Base-by-base conservation (phyloP, 176 grass and related monocot species). In the Oryza rufipogon region DNA sequence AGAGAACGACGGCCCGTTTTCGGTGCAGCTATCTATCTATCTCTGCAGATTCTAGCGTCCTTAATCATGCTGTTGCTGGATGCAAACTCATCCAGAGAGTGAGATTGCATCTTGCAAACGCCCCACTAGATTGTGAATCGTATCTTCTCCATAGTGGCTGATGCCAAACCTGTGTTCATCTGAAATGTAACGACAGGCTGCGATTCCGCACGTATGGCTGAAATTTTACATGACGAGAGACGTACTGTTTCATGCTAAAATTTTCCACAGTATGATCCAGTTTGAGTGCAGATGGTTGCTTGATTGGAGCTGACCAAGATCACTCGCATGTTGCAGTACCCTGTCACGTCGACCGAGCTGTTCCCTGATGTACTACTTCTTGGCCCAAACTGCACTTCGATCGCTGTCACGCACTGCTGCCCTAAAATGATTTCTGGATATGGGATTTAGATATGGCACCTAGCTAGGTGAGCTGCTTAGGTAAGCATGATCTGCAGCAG, bases 361-460 rank as follows among this genome's bases (percentile, higher is more conserved):
- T 69, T 47, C 20, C 32, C 73, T 45, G 70, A 74, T 13, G 22
- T 15, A 81, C 33, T 15, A 81, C 33, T 74, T 51, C n/a, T 51
- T 11, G 42, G 54, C 68, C 69, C 71, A 61, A 69, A 61, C 25
- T 3, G 38, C 83, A 22, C 19, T 12, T 56, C 71, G 11, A 4
- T 69, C 46, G 22, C 46, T 16, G 32, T 81, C 78, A 26, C 0
- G 22, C 39, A 10, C 6, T 30, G 72, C 26, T 34, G 28, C 60
- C 32, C 85, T 15, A 66, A 63, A 17, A 74, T 87, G 2, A 75
- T 73, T 22, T 67, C 33, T 22, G 23, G 70, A 58, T 61, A 12
- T 49, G 14, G 16, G 73, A 71, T 71, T 77, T 49, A n/a, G 73
- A 83, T 71, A 78, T 8, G 64, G 25, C 79, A 64, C 49, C 86